Base-by-base conservation (phyloP, 2,329 filamentous ascomycete species). In the Trichoderma semiorbis region DNA sequence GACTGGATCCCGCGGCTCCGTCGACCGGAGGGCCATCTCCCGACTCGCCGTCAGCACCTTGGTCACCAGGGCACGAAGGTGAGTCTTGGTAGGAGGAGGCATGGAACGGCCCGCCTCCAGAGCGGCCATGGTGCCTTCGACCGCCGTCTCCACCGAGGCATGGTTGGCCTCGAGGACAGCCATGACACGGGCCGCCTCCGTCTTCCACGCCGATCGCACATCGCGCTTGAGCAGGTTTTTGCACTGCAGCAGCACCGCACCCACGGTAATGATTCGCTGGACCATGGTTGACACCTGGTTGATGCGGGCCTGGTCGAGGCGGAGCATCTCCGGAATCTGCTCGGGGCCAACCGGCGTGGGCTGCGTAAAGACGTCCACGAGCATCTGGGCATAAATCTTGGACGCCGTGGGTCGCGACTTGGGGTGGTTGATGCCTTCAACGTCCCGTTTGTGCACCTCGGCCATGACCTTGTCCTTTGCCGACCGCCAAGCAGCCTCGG, bases 181-280 rank as follows among this genome's bases (percentile, higher is more conserved):
- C 83, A 92, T 89, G 74, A 95, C 88, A n/a, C 92, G 89, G 3
- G 85, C 84, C 0, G 92, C 91, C 80, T 95, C 91, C 28, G 85
- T 88, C 80, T 91, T 93, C 93, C 93, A 96, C 24, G 91, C 89
- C 14, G 88, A 88, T 58, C 93, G 89, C 4, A 94, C 92, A 77
- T 95, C 93, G 18, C 93, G 89, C 81, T 94, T 95, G 36, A 96
- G 86, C 8, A 95, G 84, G 75, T 94, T 95, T 83, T 96, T 96
- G 80, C 91, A 92, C 66, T 94, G 93, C 16, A 95, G 83, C 32
- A 95, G 83, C 62, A 95, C 91, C 0, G 92, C 91, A 1, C 91
- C 92, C 4, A 92, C 88, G 1, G 92, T 92, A 26, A 93, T 88
- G 75, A 95, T 91, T 58, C 89, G 87, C 60, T 82, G 81, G 0